Evolutionary conservation across 768 basidiomycete genomes (phyloP).

Genomic region (Pleurotus eryngii): DNA sequence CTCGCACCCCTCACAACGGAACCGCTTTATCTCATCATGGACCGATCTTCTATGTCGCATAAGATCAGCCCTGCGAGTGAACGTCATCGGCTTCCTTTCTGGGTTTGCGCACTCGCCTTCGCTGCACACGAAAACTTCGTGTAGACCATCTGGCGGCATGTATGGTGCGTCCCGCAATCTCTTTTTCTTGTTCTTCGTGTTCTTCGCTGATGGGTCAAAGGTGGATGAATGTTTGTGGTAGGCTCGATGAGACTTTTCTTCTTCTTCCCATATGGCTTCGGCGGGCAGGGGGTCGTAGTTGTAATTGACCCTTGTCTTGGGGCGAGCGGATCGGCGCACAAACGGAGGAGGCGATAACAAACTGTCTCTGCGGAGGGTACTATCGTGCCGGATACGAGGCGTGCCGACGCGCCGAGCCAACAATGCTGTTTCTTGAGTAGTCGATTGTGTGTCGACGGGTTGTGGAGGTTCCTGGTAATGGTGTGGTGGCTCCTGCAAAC

Average conservation of each 20-base stretch:
- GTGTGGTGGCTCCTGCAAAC: background rate
- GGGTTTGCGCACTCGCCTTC: background rate
- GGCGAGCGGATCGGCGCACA: slow-evolving; percentile 3
- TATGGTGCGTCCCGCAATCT: background rate
- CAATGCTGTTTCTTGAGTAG: background rate
- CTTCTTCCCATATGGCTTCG: background rate
- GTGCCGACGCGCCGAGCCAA: background rate
- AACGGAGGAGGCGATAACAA: background rate
- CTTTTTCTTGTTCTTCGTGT: background rate
- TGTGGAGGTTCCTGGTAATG: background rate
- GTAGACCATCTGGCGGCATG: background rate
- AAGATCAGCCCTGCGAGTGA: background rate
- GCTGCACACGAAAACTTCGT: background rate
- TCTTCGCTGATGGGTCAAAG: background rate
- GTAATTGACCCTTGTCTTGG: background rate
- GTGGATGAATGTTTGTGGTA: background rate
- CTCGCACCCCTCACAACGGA: background rate
- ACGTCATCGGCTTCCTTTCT: background rate
- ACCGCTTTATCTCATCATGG: background rate
- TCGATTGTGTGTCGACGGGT: background rate
- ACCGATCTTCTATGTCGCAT: background rate
- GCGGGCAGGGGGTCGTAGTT: background rate
- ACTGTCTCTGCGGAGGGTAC: background rate
- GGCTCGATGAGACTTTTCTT: background rate
- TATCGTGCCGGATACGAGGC: background rate